phyloP scores from a whole-genome alignment of 768 basidiomycete genomes.

The Russula ochroleuca region DNA sequence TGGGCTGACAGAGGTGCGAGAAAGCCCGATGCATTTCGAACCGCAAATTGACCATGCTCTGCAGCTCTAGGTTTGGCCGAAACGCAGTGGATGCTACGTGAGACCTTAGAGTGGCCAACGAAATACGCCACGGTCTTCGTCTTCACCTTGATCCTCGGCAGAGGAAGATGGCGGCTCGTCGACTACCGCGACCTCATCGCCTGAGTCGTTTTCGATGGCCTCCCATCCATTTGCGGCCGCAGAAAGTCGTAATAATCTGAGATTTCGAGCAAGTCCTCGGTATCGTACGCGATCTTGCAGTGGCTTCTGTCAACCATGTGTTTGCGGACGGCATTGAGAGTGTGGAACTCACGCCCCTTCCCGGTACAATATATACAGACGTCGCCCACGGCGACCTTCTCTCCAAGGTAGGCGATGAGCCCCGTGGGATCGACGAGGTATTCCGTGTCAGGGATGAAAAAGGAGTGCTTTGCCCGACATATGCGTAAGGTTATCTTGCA shows the following conservation, averaged over 20 bases:
- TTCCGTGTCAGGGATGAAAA: slow-evolving; percentile 93
- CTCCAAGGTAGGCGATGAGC: slow-evolving; percentile 79
- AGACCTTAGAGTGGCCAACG: no score
- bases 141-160: no score
- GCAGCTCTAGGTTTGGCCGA: no score
- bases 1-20: no score
- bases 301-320: slow-evolving; percentile 97
- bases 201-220: no score
- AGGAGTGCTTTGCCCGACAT: slow-evolving; percentile 87
- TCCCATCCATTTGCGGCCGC: no score
- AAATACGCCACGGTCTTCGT: no score
- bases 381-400: slow-evolving; percentile 89
- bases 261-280: slow-evolving; percentile 72
- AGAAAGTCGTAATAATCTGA: slow-evolving; percentile 97
- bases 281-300: slow-evolving; percentile 92
- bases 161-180: no score
- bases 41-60: no score
- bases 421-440: slow-evolving; percentile 83
- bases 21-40: no score
- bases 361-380: slow-evolving; percentile 90
- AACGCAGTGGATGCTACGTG: no score
- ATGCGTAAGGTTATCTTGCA: slow-evolving; percentile 72
- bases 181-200: no score
- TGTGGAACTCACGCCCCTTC: slow-evolving; percentile 74
- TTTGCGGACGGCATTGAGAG: slow-evolving; percentile 81